Base-by-base conservation (phyloP, 2,329 filamentous ascomycete genomes). In the Berkeleyomyces rouxiae region DNA sequence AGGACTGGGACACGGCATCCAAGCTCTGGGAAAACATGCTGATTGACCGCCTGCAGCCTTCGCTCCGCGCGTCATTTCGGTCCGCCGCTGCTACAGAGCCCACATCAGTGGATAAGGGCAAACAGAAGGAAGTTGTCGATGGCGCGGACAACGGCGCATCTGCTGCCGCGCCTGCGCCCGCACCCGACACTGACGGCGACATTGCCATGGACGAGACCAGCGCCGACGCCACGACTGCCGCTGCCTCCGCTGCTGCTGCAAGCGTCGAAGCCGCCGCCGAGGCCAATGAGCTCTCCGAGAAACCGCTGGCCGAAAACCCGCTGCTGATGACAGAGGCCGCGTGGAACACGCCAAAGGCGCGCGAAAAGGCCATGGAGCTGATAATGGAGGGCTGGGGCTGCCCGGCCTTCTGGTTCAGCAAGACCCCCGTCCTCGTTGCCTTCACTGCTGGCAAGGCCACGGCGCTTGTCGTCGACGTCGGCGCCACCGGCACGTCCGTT, bases 361-460 rank as follows among this genome's bases (percentile, higher is more conserved):
- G 95, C 65, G 93, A 99, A 76, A 95, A 93, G 81, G 86, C 87
- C 47, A 92, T 96, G 69, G 93, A 99, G 76, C 84, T 97, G 66
- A 90, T 90, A 65, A 96, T 99, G 86, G 93, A 99, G 78, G 88
- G 84, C 70, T 99, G 93, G 90, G 91, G 90, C 37, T 87, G 87
- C 63, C 93, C 93, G 16, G 93, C 93, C 4, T 97, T 96, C 74
- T 99, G 92, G 81, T 78, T 97, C 65, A 89, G 89, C 66, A 85
- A 89, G 70, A 95, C 85, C 61, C 90, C 92, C 36, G 91, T 96
- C 51, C 81, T 96, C 71, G 85, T 92, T 62, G 88, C 91, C 23
- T 97, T 96, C 71, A 90, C 90, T 16, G 87, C 90, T 13, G 93
- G 93, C 67, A 97, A 96, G 75, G 86, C 92, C 0, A 95, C 90